phyloP scores from a whole-genome alignment of 148 eudicot genomes.

The Arctostaphylos glauca region DNA sequence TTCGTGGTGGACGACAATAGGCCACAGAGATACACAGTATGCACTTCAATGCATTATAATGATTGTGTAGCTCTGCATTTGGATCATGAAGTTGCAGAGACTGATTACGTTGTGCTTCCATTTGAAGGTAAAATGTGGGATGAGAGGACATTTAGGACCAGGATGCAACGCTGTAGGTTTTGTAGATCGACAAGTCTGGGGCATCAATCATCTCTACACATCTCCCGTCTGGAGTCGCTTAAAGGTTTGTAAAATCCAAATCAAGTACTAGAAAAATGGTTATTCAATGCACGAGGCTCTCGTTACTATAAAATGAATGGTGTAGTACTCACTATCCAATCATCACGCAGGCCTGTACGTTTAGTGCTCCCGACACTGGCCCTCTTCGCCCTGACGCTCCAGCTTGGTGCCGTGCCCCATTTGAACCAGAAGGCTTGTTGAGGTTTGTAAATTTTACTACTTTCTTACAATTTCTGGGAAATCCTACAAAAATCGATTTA shows the following conservation, averaged over 20 bases:
- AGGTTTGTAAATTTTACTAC: constrained; percentile 25
- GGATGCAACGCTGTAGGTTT: constrained; percentile 57
- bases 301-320: background rate
- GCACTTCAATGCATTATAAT: background rate
- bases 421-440: constrained; percentile 54
- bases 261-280: background rate
- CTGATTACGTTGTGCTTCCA: background rate
- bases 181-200: constrained; percentile 57
- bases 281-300: background rate
- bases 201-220: constrained; percentile 44
- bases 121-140: constrained; percentile 51
- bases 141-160: constrained; percentile 61
- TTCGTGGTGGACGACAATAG: constrained; percentile 21
- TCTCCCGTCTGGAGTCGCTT: constrained; percentile 43
- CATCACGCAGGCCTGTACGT: constrained; percentile 40
- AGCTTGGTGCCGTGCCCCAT: constrained; percentile 50
- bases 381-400: constrained; percentile 40
- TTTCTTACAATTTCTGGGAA: too few relatives aligned
- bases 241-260: constrained; percentile 24
- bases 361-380: constrained; percentile 39
- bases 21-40: constrained; percentile 34
- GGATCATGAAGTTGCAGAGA: too few relatives aligned
- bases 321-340: background rate
- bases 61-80: background rate
- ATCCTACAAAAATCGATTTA: too few relatives aligned